Evolutionary conservation across 1,284 basidiomycete genomes (phyloP), one percentile per base, ranked within the genome.

Genomic region (Boletus albobrunnescens): DNA sequence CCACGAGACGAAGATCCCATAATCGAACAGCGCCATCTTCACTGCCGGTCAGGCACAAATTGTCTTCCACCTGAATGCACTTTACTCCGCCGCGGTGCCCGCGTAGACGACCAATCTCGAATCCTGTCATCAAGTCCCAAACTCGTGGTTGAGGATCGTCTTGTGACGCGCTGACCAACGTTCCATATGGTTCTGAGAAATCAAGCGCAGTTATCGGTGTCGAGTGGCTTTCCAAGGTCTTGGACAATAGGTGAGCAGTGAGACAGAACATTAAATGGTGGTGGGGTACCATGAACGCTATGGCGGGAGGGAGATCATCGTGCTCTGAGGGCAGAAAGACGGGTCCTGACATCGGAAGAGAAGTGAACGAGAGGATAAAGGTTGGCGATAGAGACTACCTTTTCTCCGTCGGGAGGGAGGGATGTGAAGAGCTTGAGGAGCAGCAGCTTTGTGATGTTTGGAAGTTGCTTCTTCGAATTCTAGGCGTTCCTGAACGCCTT

Each of bases 261-360:
- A 32, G 47, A 45, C 27, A 42, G 31, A 28, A 36, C 35, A 47
- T 17, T 22, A 26, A 44, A 38, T 16, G 5, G 54, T 33, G 47
- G n/a, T 22, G 35, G 45, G 51, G 36, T 67, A 91, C 91, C 94
- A 99, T 97, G 71, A 99, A 99, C 6, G 95, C 95, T 4, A 98
- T 84, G 4, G 91, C 92, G 6, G 85, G 81, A 5, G 95, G 96
- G 46, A 99, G 74, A 47, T 97, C 93, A 59, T 96, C 93, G 58
- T 99, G 96, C 67, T 99, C 96, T 13, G 92, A 95, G 2, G 95
- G 95, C 50, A 99, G 69, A 74, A 99, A 99, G 8, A 91, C 89
- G 0, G 95, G 94, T 1, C 93, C 89, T 85, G 56, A 30, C 56
- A 39, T 9, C 49, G 32, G 31, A 50, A 53, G 57, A 66, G 41